phyloP scores from a whole-genome alignment of 164 flowering plant genomes.

The Nymphaea thermarum region DNA sequence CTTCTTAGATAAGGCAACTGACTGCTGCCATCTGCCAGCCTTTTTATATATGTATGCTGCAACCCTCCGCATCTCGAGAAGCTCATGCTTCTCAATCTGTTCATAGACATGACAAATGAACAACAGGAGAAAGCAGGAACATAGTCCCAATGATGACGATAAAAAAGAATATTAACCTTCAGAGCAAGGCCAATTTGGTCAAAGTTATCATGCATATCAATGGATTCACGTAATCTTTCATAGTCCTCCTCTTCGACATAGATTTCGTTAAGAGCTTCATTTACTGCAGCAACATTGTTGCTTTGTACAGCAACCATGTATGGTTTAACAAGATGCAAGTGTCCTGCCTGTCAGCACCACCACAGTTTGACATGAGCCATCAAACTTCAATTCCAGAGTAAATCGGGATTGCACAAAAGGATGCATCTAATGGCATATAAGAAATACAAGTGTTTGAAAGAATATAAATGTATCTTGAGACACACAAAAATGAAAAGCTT shows the following conservation, averaged over 20 bases:
- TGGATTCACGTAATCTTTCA: slow-evolving; percentile 88
- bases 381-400: too few species aligned
- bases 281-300: slow-evolving; percentile 90
- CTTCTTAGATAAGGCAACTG: slow-evolving; percentile 94
- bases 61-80: slow-evolving; percentile 97
- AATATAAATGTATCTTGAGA: too few species aligned
- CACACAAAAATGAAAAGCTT: too few species aligned
- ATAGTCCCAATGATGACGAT: neutral
- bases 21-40: slow-evolving; percentile 97
- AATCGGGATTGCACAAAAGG: too few species aligned
- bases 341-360: slow-evolving; percentile 60
- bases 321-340: slow-evolving; percentile 88
- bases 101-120: slow-evolving; percentile 1
- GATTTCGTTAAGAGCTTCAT: slow-evolving; percentile 89
- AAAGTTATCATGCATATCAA: slow-evolving; percentile 90
- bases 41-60: slow-evolving; percentile 97
- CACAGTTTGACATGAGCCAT: too few species aligned
- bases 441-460: too few species aligned
- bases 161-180: slow-evolving; percentile 37
- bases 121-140: neutral
- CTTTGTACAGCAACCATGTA: slow-evolving; percentile 99
- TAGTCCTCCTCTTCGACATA: slow-evolving; percentile 93
- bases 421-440: too few species aligned
- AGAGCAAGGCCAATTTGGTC: slow-evolving; percentile 98
- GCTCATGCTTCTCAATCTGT: slow-evolving; percentile 99